phyloP scores from a whole-genome alignment of 352 stramenopile species.

The Phytophthora kernoviae region DNA sequence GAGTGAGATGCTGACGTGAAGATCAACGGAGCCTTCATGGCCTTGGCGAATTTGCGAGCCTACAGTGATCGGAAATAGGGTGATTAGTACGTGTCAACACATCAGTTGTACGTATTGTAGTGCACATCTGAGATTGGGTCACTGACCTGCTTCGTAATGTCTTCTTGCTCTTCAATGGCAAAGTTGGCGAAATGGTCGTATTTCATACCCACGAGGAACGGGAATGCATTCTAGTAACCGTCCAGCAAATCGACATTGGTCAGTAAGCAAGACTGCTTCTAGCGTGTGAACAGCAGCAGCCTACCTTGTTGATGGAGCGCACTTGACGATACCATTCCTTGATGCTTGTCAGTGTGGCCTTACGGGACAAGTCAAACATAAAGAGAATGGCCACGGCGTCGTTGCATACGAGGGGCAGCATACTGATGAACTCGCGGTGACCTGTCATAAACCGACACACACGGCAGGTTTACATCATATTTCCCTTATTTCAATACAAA shows the following conservation, averaged over 20 bases:
- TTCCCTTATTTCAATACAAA: not conserved
- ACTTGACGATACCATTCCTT: conserved; percentile 95
- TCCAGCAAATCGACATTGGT: not conserved
- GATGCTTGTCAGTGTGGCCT: conserved; percentile 90
- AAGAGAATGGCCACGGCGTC: conserved; percentile 95
- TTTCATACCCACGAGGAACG: conserved; percentile 95
- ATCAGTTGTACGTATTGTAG: too few species aligned
- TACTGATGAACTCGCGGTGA: conserved; percentile 94
- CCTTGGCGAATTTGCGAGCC: conserved; percentile 94
- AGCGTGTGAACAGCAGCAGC: not conserved
- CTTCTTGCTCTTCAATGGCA: conserved; percentile 90
- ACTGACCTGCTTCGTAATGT: conserved; percentile 92
- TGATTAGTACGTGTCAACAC: too few species aligned
- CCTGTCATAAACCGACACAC: conserved; percentile 18
- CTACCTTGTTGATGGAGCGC: conserved; percentile 89
- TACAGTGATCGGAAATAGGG: conserved; percentile 29
- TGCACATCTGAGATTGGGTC: not conserved
- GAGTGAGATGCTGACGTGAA: conserved; percentile 94
- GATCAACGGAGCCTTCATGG: conserved; percentile 95
- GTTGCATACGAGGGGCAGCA: conserved; percentile 95
- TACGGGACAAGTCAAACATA: conserved; percentile 95
- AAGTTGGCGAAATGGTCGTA: conserved; percentile 95
- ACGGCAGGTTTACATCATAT: not conserved
- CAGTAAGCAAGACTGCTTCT: not conserved
- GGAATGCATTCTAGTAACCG: conserved; percentile 83